Evolutionary conservation across 371 early-diverging fungal genomes (phyloP).

Genomic region (Mucor indicus): DNA sequence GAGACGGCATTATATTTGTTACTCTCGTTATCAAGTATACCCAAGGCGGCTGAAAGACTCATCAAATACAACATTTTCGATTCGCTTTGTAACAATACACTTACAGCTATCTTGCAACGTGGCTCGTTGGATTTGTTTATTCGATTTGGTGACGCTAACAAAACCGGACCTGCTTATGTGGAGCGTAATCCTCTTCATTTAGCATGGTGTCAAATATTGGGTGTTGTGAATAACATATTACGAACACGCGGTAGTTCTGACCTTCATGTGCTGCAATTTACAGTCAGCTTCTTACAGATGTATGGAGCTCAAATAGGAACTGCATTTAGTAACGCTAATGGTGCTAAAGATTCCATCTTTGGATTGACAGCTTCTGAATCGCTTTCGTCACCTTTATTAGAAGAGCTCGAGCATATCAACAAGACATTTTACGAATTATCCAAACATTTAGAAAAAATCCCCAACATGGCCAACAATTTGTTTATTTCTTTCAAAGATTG

Average conservation of each 20-base stretch:
- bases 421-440: constrained; percentile 35
- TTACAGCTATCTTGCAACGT: constrained; percentile 25
- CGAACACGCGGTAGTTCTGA: constrained; percentile 9
- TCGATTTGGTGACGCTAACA: constrained; percentile 24
- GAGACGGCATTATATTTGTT: constrained; percentile 38
- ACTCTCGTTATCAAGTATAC: constrained; percentile 29
- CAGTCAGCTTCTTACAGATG: constrained; percentile 31
- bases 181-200: constrained; percentile 38
- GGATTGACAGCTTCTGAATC: constrained; percentile 31
- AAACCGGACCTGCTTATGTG: constrained; percentile 8
- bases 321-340: constrained; percentile 31
- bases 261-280: constrained; percentile 13
- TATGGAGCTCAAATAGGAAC: constrained; percentile 38
- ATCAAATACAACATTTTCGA: constrained; percentile 24
- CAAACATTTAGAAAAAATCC: constrained; percentile 14
- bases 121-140: constrained; percentile 34
- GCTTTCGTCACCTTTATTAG: constrained; percentile 31
- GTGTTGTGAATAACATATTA: constrained; percentile 30
- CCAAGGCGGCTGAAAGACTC: constrained; percentile 28
- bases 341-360: constrained; percentile 17
- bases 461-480: constrained; percentile 20
- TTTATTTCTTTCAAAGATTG: constrained; percentile 36
- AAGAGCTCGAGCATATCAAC: constrained; percentile 38
- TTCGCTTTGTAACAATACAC: constrained; percentile 28
- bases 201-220: constrained; percentile 41